phyloP scores from a whole-genome alignment of 257 asterid species.

The Linaria vulgaris region DNA sequence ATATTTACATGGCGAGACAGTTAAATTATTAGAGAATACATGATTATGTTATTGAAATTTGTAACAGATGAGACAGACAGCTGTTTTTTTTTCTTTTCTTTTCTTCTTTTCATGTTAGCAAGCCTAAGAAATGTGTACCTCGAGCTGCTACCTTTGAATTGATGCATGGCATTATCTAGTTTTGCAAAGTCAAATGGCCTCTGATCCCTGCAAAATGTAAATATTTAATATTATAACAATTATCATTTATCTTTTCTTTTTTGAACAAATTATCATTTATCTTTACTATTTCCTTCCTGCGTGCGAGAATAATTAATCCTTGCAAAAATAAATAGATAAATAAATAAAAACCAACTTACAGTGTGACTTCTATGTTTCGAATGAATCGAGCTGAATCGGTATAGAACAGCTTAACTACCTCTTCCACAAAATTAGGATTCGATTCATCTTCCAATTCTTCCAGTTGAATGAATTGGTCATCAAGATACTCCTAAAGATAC shows the following conservation, averaged over 20 bases:
- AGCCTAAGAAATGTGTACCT: conserved; percentile 37
- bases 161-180: conserved; percentile 67
- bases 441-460: conserved; percentile 82
- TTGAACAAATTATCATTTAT: too few species aligned
- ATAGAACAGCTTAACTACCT: conserved; percentile 62
- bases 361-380: conserved; percentile 52
- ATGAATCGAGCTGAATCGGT: conserved; percentile 59
- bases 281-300: too few species aligned
- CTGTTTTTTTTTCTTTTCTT: too few species aligned
- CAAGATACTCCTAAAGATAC: conserved; percentile 60
- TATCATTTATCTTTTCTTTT: not conserved
- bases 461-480: conserved; percentile 70
- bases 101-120: not conserved
- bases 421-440: conserved; percentile 79
- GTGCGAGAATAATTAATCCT: too few species aligned
- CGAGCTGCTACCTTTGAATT: conserved; percentile 84
- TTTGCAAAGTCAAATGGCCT: conserved; percentile 54
- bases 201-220: conserved; percentile 36
- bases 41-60: not conserved
- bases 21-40: too few species aligned
- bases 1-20: not conserved
- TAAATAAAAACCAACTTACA: conserved; percentile 35
- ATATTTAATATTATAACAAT: not conserved
- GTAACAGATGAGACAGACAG: not conserved
- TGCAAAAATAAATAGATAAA: too few species aligned